These are phyloP conservation scores for Aleurites moluccanus DNA, from an alignment of 441 rosid species.

Conservation along the genomic window DNA sequence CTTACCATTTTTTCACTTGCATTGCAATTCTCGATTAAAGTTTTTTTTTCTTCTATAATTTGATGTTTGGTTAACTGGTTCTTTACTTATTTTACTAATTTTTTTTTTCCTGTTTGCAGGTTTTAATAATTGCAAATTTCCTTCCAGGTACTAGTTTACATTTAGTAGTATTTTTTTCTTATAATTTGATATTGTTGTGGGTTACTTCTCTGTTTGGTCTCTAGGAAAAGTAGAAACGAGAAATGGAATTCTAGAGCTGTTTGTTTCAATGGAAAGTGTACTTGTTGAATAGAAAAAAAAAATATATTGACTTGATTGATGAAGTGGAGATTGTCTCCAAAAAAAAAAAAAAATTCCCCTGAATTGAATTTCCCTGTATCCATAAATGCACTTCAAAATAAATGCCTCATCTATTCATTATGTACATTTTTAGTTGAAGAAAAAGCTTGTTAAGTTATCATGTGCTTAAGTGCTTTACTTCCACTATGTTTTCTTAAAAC, in stretches of 20 bases:
- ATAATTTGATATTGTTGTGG: background rate
- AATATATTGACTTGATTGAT: background rate
- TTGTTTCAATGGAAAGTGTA: conserved; percentile 3
- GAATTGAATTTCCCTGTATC: background rate
- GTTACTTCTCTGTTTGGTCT: background rate
- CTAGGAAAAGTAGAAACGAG: background rate
- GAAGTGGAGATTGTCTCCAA: background rate
- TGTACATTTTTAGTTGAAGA: background rate
- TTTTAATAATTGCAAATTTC: conserved; percentile 65
- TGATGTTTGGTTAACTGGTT: conserved; percentile 2
- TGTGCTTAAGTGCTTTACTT: background rate
- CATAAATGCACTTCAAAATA: background rate
- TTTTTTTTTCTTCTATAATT: background rate
- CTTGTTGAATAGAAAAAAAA: background rate
- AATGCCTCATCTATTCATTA: background rate
- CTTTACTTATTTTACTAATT: background rate
- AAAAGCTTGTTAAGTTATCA: background rate
- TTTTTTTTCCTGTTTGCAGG: conserved; percentile 59
- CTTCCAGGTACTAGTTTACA: conserved; percentile 65
- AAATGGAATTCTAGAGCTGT: background rate
- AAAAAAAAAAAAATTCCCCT: background rate
- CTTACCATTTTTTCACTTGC: background rate
- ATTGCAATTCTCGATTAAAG: background rate
- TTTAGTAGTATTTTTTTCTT: background rate
- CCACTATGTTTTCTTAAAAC: background rate